Evolutionary conservation across 176 grass and related monocot genomes (phyloP), one percentile per base, ranked within the genome.

Genomic region (Urochloa ruziziensis): DNA sequence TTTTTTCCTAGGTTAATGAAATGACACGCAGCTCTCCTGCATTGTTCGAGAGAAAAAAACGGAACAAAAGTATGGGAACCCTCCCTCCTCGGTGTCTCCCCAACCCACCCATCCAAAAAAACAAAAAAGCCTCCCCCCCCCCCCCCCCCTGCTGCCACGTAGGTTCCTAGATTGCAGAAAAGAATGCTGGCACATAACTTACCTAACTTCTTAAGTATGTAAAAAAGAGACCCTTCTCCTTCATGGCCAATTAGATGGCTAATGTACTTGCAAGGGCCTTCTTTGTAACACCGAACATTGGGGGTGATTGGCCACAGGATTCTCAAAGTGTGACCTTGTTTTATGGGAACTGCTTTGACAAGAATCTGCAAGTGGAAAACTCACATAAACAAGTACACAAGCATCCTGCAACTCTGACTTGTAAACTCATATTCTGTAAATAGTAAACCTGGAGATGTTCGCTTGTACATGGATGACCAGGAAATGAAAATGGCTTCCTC

Each of bases 161-260:
- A 80, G 30, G 12, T 47, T 33, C 14, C 3, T 57, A 56, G 56
- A 66, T 7, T 72, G 74, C 29, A 83, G 13, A n/a, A 74, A 51
- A 83, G 62, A 74, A 49, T 44, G 62, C 47, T 17, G 9, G 21
- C 51, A 67, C 28, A 57, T 5, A 87, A 93, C 58, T 91, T 93
- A 98, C 96, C 96, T 81, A 98, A 73, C 62, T 95, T 80, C 79
- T 98, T 98, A 82, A 98, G 88, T 68, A 88, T 25, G 75, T 86
- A 93, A 93, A 95, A 98, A 57, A 95, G 87, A 88, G 96, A 98
- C 40, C 91, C 93, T 90, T 95, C 91, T 89, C 96, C 96, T 98
- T 95, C 91, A 89, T 98, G 96, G 21, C 93, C 91, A 34, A 98
- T 93, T 78, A 98, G 73, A 95, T 98, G 96, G 73, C 93, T 65